Percentiles rank a stretch among this genome's conserved stretches.
phyloP scores from a whole-genome alignment of 2,329 filamentous ascomycete species.

The Talaromyces sp. region DNA sequence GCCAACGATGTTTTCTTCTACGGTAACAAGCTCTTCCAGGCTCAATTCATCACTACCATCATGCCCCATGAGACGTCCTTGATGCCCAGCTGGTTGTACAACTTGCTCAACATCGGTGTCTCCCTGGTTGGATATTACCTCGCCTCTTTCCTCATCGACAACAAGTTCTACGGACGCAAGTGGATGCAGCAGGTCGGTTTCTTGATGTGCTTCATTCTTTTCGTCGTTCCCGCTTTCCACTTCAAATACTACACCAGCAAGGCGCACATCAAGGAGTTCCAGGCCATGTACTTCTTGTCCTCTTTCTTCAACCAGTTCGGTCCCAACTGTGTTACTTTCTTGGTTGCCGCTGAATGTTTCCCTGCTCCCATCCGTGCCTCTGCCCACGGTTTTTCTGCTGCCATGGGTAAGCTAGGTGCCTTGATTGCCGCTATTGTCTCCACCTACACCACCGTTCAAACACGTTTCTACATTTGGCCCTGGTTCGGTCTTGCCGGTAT shows the following conservation, averaged over 20 bases:
- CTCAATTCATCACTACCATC: slow-evolving; percentile 80
- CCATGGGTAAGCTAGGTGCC: slow-evolving; percentile 81
- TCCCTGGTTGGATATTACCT: slow-evolving; percentile 84
- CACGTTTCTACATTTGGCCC: slow-evolving; percentile 85
- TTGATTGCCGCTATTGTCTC: slow-evolving; percentile 82
- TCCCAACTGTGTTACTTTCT: slow-evolving; percentile 92
- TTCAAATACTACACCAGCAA: slow-evolving; percentile 74
- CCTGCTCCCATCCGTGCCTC: slow-evolving; percentile 88
- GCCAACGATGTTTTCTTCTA: slow-evolving; percentile 99
- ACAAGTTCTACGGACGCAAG: slow-evolving; percentile 94
- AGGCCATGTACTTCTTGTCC: slow-evolving; percentile 96
- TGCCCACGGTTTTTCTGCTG: slow-evolving; percentile 92
- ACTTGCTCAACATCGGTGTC: slow-evolving; percentile 83
- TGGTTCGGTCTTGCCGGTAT: slow-evolving; percentile 92
- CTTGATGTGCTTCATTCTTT: slow-evolving; percentile 87
- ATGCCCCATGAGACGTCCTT: slow-evolving; percentile 64
- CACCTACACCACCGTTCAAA: slow-evolving; percentile 84
- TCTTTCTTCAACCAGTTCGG: slow-evolving; percentile 99
- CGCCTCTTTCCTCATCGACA: slow-evolving; percentile 83
- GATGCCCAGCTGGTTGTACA: slow-evolving; percentile 87
- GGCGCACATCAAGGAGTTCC: slow-evolving; percentile 76
- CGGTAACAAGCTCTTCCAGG: slow-evolving; percentile 96
- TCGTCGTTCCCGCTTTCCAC: slow-evolving; percentile 84
- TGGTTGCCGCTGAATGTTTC: slow-evolving; percentile 94
- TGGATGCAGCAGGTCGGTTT: slow-evolving; percentile 96